These are phyloP conservation scores for Xylaria digitata DNA, from an alignment of 2,329 filamentous ascomycete species.

Conservation along the genomic window DNA sequence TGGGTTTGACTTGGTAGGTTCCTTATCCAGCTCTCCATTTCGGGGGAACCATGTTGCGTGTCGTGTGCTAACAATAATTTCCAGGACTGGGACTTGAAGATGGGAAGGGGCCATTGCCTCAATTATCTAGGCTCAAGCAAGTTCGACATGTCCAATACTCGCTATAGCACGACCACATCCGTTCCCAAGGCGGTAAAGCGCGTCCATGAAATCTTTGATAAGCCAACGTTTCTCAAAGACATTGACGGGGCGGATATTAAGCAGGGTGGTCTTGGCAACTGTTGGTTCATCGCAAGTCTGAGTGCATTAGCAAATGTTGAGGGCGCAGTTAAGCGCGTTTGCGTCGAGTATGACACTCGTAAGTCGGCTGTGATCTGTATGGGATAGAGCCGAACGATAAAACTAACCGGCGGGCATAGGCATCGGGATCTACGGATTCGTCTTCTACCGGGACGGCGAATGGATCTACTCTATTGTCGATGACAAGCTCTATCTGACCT, in stretches of 20 bases:
- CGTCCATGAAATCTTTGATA: constrained; percentile 78
- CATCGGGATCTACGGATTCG: constrained; percentile 89
- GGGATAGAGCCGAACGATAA: constrained; percentile 16
- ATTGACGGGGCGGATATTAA: constrained; percentile 79
- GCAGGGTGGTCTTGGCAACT: constrained; percentile 82
- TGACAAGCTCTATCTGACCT: constrained; percentile 87
- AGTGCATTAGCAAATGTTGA: constrained; percentile 80
- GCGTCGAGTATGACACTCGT: constrained; percentile 77
- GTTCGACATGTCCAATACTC: constrained; percentile 63
- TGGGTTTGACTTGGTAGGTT: constrained; percentile 67
- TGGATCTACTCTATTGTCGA: constrained; percentile 94
- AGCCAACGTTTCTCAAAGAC: constrained; percentile 74
- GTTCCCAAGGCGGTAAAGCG: constrained; percentile 81
- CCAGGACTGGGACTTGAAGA: constrained; percentile 75
- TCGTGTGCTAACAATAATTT: constrained; percentile 49
- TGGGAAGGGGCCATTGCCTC: constrained; percentile 67
- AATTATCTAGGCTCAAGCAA: constrained; percentile 64
- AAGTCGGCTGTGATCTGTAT: constrained; percentile 41
- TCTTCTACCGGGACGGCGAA: constrained; percentile 88
- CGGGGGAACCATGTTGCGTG: constrained; percentile 18
- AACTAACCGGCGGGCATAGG: constrained; percentile 57
- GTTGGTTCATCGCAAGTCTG: constrained; percentile 84
- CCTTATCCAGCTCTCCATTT: constrained; percentile 50
- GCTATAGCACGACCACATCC: constrained; percentile 58
- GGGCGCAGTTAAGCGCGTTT: constrained; percentile 76